These are phyloP conservation scores for Fusarium marasasianum DNA, from an alignment of 2,329 filamentous ascomycete genomes.

Conservation along the genomic window DNA sequence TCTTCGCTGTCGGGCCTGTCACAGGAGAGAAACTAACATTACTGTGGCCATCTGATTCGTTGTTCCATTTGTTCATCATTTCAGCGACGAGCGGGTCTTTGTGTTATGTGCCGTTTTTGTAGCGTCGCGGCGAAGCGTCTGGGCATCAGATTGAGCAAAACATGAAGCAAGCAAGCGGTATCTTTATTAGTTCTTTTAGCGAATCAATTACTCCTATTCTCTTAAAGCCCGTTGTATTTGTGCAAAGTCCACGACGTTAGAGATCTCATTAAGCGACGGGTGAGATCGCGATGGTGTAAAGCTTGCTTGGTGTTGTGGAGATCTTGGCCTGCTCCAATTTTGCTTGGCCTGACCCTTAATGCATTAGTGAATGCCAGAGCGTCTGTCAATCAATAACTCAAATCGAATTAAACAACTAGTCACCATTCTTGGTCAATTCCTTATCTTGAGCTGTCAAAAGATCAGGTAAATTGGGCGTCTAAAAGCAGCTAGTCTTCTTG, in stretches of 20 bases:
- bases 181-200: fast-evolving
- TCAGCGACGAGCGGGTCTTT: fast-evolving
- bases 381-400: background rate
- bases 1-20: slow-evolving; percentile 9
- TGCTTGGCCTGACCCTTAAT: background rate
- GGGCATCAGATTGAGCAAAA: background rate
- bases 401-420: background rate
- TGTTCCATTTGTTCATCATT: background rate
- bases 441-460: background rate
- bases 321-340: background rate
- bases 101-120: background rate
- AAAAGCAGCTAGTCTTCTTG: background rate
- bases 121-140: background rate
- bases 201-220: no score
- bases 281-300: background rate
- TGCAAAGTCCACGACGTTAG: background rate
- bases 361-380: slow-evolving; percentile 7
- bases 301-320: background rate
- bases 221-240: fast-evolving
- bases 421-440: background rate
- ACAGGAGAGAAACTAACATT: background rate
- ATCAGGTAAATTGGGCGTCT: background rate
- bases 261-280: no score
- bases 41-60: fast-evolving
- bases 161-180: background rate